These are phyloP conservation scores for Coniella lustricola DNA, from an alignment of 2,329 filamentous ascomycete species.

Conservation along the genomic window DNA sequence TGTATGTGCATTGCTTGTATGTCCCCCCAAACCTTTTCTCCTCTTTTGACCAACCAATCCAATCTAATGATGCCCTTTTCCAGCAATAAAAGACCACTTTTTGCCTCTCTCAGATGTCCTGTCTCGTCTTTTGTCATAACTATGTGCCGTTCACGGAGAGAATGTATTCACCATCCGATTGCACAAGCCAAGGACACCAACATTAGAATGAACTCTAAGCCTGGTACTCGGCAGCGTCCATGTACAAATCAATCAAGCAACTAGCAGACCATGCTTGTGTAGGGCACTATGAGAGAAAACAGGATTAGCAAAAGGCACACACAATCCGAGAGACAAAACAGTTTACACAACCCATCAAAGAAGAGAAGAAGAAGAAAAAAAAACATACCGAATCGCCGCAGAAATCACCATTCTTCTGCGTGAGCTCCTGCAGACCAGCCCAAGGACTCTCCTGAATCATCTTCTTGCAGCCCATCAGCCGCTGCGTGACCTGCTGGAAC, in stretches of 20 bases:
- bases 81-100: too few species aligned
- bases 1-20: too few species aligned
- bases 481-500: slow-evolving; percentile 87
- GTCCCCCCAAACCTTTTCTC: too few species aligned
- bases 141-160: too few species aligned
- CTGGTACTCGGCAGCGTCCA: slow-evolving; percentile 66
- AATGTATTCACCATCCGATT: neutral
- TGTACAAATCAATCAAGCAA: slow-evolving; percentile 91
- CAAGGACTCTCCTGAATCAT: slow-evolving; percentile 74
- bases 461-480: slow-evolving; percentile 76
- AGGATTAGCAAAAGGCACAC: neutral
- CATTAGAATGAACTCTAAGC: slow-evolving; percentile 14
- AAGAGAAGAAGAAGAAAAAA: slow-evolving; percentile 8
- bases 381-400: slow-evolving; percentile 81
- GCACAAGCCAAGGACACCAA: neutral
- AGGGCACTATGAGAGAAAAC: slow-evolving; percentile 60
- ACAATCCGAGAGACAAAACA: neutral
- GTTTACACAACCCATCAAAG: neutral
- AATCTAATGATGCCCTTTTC: too few species aligned
- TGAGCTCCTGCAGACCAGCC: slow-evolving; percentile 89
- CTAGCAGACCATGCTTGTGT: slow-evolving; percentile 96
- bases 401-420: slow-evolving; percentile 77
- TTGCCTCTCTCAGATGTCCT: too few species aligned
- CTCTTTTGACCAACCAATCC: too few species aligned
- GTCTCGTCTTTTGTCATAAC: too few species aligned